Conservation (phyloP, 1,139 yeast genomes). For the Geotrichum histeridarum region DNA sequence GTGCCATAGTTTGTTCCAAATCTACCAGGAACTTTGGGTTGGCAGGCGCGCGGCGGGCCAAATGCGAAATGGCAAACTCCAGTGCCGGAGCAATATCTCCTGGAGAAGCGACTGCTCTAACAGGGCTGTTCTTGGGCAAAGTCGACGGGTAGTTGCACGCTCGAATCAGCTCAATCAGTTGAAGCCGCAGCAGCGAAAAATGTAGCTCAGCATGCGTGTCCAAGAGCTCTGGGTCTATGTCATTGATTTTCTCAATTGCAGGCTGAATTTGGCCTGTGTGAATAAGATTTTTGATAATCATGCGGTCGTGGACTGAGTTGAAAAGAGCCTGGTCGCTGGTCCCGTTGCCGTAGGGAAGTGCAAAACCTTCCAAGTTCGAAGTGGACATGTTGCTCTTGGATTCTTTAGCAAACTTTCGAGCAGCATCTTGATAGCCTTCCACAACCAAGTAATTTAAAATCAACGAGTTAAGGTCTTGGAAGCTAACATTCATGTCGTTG, state of each 20-base stretch:
- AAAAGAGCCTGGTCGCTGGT: not conserved
- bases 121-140: constrained; percentile 11
- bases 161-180: constrained; percentile 41
- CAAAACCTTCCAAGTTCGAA: not conserved
- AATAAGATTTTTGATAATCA: constrained; percentile 34
- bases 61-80: constrained; percentile 38
- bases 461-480: constrained; percentile 34
- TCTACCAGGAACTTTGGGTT: constrained; percentile 34
- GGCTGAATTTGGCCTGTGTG: constrained; percentile 35
- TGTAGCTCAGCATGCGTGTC: constrained; percentile 37
- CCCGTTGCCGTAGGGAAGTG: not conserved
- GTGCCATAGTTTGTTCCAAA: constrained; percentile 41
- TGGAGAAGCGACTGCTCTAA: not conserved
- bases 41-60: constrained; percentile 38
- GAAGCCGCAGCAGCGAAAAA: constrained; percentile 38
- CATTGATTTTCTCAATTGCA: constrained; percentile 40
- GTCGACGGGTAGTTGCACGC: constrained; percentile 23
- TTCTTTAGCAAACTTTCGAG: constrained; percentile 37
- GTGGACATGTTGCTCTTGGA: constrained; percentile 30
- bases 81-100: constrained; percentile 34
- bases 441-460: constrained; percentile 40
- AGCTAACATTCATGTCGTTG: constrained; percentile 26
- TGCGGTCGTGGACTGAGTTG: constrained; percentile 32
- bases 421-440: constrained; percentile 41
- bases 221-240: constrained; percentile 38